A percentile compares a stretch with the other conserved stretches of the same genome.
Conservation (phyloP, 495 filamentous ascomycete genomes). For the Aspergillus ostianus region DNA sequence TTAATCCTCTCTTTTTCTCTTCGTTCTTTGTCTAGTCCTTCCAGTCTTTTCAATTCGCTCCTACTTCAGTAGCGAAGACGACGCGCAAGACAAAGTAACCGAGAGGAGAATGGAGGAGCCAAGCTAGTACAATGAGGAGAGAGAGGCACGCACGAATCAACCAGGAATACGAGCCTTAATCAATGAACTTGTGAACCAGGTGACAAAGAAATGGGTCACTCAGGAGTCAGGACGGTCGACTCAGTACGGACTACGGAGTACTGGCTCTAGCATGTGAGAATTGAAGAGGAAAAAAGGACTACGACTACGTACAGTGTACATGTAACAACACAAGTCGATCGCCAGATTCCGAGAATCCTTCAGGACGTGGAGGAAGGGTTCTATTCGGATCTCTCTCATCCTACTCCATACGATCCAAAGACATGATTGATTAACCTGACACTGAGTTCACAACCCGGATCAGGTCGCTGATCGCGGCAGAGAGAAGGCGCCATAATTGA, state of each 20-base stretch:
- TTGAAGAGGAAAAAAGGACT: neutral
- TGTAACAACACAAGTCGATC: neutral
- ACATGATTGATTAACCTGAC: neutral
- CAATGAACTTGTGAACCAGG: slow-evolving; percentile 3
- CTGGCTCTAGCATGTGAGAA: neutral
- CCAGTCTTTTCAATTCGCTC: neutral
- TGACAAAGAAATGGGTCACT: neutral
- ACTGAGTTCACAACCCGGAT: neutral
- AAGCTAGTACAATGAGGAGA: too few relatives aligned
- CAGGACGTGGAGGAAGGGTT: neutral
- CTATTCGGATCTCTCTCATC: neutral
- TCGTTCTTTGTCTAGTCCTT: neutral
- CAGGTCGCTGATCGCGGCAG: neutral
- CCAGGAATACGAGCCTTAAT: neutral
- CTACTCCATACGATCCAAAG: neutral
- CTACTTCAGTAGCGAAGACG: neutral
- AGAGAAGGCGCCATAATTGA: neutral
- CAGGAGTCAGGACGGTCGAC: neutral
- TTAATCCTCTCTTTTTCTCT: neutral
- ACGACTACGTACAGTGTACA: too few relatives aligned
- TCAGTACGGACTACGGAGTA: neutral
- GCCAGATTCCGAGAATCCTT: neutral
- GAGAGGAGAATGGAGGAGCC: neutral
- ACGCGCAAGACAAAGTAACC: neutral
- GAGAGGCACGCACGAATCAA: neutral